phyloP scores from a whole-genome alignment of 495 filamentous ascomycete genomes.

The Penicillium psychrofluorescens region DNA sequence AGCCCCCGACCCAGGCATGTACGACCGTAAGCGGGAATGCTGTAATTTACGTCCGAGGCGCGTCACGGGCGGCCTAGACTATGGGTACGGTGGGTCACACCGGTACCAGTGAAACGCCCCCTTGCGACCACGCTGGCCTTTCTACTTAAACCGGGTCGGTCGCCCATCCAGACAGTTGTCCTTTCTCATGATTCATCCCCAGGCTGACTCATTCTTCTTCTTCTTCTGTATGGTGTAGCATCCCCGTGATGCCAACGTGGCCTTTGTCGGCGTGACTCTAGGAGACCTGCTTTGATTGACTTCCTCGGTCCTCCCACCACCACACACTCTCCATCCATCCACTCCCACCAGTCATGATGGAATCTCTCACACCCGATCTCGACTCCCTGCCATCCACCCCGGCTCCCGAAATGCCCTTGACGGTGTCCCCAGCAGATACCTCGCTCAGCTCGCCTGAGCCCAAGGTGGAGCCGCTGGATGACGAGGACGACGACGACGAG shows the following conservation, averaged over 20 bases:
- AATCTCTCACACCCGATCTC: conserved; percentile 24
- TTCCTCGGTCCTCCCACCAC: background rate
- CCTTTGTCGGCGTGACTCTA: conserved; percentile 4
- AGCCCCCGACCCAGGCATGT: too few relatives aligned
- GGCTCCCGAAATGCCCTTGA: conserved; percentile 32
- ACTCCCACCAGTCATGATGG: conserved; percentile 20
- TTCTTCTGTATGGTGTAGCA: background rate
- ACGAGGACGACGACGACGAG: conserved; percentile 22
- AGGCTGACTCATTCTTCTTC: conserved; percentile 18
- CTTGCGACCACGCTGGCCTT: conserved; percentile 39
- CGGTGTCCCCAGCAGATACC: conserved; percentile 45
- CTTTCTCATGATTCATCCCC: conserved; percentile 12
- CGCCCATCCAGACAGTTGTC: conserved; percentile 26
- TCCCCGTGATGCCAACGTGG: conserved; percentile 34
- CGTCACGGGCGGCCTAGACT: background rate
- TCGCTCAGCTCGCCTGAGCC: conserved; percentile 25
- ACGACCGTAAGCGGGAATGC: background rate
- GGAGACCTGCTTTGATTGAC: background rate
- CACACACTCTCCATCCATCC: background rate
- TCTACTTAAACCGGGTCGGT: conserved; percentile 29
- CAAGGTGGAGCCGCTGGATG: conserved; percentile 14
- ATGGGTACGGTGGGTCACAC: too few relatives aligned
- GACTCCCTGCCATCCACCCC: conserved; percentile 27
- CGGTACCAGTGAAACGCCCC: too few relatives aligned
- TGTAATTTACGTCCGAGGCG: conserved; percentile 1